Conservation (phyloP, 495 filamentous ascomycete species). For the Neurospora intermedia region DNA sequence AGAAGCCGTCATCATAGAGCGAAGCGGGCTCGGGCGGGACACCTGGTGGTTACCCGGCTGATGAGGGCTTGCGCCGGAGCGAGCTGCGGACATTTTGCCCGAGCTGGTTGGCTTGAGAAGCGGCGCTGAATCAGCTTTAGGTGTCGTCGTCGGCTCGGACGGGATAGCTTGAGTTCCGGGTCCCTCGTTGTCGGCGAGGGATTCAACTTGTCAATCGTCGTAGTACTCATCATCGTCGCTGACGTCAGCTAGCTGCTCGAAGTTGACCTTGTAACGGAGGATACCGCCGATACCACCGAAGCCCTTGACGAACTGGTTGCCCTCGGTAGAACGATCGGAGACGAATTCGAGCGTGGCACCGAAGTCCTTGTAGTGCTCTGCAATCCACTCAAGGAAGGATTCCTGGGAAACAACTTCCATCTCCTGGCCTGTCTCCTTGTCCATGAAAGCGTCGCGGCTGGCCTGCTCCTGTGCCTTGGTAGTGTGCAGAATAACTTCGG, state of each 20-base stretch:
- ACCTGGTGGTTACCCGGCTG: slow-evolving; percentile 29
- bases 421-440: slow-evolving; percentile 88
- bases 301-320: slow-evolving; percentile 98
- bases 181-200: slow-evolving; percentile 87
- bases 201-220: slow-evolving; percentile 93
- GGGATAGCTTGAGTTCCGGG: slow-evolving; percentile 56
- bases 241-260: slow-evolving; percentile 92
- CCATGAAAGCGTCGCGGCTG: slow-evolving; percentile 76
- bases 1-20: slow-evolving; percentile 47
- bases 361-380: slow-evolving; percentile 94
- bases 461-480: slow-evolving; percentile 70
- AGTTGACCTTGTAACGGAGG: slow-evolving; percentile 98
- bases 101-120: slow-evolving; percentile 26
- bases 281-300: slow-evolving; percentile 97
- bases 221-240: slow-evolving; percentile 98
- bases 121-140: slow-evolving; percentile 20
- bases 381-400: slow-evolving; percentile 97
- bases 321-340: slow-evolving; percentile 89
- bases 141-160: slow-evolving; percentile 38
- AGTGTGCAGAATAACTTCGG: slow-evolving; percentile 68
- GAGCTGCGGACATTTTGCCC: slow-evolving; percentile 25
- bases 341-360: slow-evolving; percentile 96
- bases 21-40: slow-evolving; percentile 46
- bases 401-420: slow-evolving; percentile 83
- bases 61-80: slow-evolving; percentile 27